These are phyloP conservation scores for Umbelopsis isabellina DNA, from an alignment of 192 early-diverging fungal species.

Conservation along the genomic window DNA sequence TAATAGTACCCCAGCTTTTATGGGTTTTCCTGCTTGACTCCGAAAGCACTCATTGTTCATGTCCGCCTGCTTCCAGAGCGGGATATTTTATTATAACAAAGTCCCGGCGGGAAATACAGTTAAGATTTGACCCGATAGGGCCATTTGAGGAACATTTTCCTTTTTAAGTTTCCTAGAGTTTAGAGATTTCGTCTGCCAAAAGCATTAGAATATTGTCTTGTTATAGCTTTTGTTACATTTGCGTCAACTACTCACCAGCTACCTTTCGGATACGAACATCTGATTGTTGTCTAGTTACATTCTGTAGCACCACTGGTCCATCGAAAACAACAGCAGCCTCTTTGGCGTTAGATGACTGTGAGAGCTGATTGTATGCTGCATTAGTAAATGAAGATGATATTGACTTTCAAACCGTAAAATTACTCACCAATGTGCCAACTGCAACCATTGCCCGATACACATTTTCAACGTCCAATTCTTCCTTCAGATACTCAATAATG, in stretches of 20 bases:
- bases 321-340: background rate
- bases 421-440: slow-evolving; percentile 65
- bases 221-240: slow-evolving; percentile 13
- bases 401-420: background rate
- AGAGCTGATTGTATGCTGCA: background rate
- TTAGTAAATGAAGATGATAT: slow-evolving; percentile 1
- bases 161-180: background rate
- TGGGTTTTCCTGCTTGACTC: slow-evolving; percentile 1
- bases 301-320: background rate
- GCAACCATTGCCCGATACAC: slow-evolving; percentile 62
- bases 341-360: background rate
- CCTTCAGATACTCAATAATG: slow-evolving; percentile 58
- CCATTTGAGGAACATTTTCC: slow-evolving; percentile 12
- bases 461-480: slow-evolving; percentile 63
- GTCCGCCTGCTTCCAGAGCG: slow-evolving; percentile 9
- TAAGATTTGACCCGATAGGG: slow-evolving; percentile 9
- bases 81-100: background rate
- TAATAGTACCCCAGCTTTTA: slow-evolving; percentile 10
- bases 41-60: slow-evolving; percentile 7
- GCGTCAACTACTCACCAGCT: background rate
- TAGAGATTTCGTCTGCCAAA: background rate
- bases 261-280: background rate
- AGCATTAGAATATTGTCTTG: background rate
- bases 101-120: slow-evolving; percentile 2
- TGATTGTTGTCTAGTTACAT: background rate